phyloP scores from a whole-genome alignment of 2,329 filamentous ascomycete genomes.

The Sclerotinia borealis region DNA sequence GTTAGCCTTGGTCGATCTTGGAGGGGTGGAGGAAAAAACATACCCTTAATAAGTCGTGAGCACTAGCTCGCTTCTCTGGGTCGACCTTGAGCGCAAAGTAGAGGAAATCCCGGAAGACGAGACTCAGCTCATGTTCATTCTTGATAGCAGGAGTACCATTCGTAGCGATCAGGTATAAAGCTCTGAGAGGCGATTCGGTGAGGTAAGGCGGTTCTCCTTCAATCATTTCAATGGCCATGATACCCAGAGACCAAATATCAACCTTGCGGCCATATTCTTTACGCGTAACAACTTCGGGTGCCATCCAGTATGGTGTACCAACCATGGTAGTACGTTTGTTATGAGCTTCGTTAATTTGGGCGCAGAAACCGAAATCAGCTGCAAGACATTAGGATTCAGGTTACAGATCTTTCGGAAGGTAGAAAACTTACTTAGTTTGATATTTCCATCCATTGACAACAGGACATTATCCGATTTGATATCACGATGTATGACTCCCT shows the following conservation, averaged over 20 bases:
- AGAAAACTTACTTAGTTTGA: conserved; percentile 78
- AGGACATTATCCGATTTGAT: conserved; percentile 99
- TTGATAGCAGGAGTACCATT: conserved; percentile 95
- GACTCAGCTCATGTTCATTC: conserved; percentile 75
- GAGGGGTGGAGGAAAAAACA: conserved; percentile 35
- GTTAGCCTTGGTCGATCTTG: background rate
- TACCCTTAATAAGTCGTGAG: conserved; percentile 88
- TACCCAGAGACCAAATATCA: conserved; percentile 96
- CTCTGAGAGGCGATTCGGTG: conserved; percentile 87
- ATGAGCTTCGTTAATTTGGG: conserved; percentile 94
- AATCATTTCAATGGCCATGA: conserved; percentile 99
- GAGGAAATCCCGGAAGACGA: conserved; percentile 85
- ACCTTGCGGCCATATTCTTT: conserved; percentile 99
- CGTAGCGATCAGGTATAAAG: conserved; percentile 92
- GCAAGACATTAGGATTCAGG: conserved; percentile 30
- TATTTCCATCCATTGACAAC: conserved; percentile 86
- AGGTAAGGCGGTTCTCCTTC: conserved; percentile 96
- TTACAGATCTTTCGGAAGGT: background rate
- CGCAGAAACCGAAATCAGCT: conserved; percentile 98
- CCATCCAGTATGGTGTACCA: conserved; percentile 99
- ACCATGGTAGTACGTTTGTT: conserved; percentile 99
- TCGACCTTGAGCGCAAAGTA: conserved; percentile 93
- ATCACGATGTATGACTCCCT: conserved; percentile 95
- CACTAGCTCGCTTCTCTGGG: conserved; percentile 91
- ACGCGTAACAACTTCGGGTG: conserved; percentile 90